phyloP scores from a whole-genome alignment of 495 filamentous ascomycete genomes.

The Antarctomyces pellizariae region DNA sequence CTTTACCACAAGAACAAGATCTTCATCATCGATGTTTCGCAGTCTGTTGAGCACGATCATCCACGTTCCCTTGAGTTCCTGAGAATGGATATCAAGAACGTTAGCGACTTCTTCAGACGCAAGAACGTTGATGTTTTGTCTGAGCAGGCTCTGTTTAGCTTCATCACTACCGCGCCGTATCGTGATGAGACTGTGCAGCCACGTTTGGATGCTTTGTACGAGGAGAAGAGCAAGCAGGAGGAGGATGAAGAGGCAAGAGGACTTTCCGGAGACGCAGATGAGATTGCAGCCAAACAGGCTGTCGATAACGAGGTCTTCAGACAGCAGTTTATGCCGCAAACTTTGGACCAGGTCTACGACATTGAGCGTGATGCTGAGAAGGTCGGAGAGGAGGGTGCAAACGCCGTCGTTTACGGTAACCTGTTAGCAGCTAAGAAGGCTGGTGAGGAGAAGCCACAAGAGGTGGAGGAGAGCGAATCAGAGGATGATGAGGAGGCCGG shows the following conservation, averaged over 20 bases:
- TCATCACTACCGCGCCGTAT: slow-evolving; percentile 35
- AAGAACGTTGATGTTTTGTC: slow-evolving; percentile 58
- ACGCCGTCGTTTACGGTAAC: slow-evolving; percentile 55
- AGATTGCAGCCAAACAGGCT: slow-evolving; percentile 29
- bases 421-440: slow-evolving; percentile 42
- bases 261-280: too few species aligned
- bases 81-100: slow-evolving; percentile 93
- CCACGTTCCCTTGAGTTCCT: slow-evolving; percentile 78
- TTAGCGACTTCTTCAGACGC: slow-evolving; percentile 70
- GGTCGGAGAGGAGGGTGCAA: slow-evolving; percentile 44
- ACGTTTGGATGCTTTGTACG: slow-evolving; percentile 23
- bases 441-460: slow-evolving; percentile 18
- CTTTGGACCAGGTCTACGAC: slow-evolving; percentile 83
- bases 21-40: slow-evolving; percentile 92
- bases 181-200: slow-evolving; percentile 21
- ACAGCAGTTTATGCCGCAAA: slow-evolving; percentile 87
- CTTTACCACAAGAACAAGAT: slow-evolving; percentile 66
- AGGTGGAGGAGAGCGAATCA: slow-evolving; percentile 17
- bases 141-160: slow-evolving; percentile 55
- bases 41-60: slow-evolving; percentile 91
- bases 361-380: slow-evolving; percentile 71
- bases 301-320: slow-evolving; percentile 80
- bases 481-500: slow-evolving; percentile 24
- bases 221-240: slow-evolving; percentile 17
- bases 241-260: slow-evolving; percentile 27